phyloP scores from a whole-genome alignment of 2,329 filamentous ascomycete species.

The Lachnellula arida region DNA sequence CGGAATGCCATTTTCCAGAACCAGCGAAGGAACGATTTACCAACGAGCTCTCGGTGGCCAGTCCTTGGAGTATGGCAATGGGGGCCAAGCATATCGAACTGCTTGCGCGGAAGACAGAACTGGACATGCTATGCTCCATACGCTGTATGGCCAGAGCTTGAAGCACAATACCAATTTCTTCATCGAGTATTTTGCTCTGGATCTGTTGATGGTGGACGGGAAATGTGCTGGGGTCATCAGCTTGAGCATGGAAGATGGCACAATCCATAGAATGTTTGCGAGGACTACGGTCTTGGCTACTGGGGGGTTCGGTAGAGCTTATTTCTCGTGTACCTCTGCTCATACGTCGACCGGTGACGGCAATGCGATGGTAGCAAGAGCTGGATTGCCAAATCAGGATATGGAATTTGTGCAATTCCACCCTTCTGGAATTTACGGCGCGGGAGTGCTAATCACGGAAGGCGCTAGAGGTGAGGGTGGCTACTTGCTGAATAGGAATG shows the following conservation, averaged over 20 bases:
- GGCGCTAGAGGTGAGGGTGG: conserved; percentile 46
- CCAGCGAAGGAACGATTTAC: conserved; percentile 41
- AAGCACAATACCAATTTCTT: conserved; percentile 46
- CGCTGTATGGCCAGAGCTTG: conserved; percentile 44
- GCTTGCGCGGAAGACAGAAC: conserved; percentile 36
- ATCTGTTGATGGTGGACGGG: conserved; percentile 44
- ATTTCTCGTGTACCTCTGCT: conserved; percentile 45
- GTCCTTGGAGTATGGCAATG: conserved; percentile 42
- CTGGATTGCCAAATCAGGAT: conserved; percentile 44
- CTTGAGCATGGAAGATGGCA: conserved; percentile 46
- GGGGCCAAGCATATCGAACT: conserved; percentile 44
- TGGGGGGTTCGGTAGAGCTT: conserved; percentile 45
- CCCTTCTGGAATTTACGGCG: conserved; percentile 46
- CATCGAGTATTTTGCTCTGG: conserved; percentile 46
- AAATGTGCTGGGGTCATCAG: conserved; percentile 43
- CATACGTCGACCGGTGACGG: conserved; percentile 47
- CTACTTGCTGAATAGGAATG: conserved; percentile 44
- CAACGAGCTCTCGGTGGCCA: conserved; percentile 45
- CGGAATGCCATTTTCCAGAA: conserved; percentile 49
- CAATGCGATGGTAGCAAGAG: conserved; percentile 45
- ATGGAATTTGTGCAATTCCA: conserved; percentile 50
- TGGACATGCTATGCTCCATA: conserved; percentile 33
- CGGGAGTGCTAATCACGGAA: conserved; percentile 46
- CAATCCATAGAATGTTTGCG: conserved; percentile 43
- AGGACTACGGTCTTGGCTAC: conserved; percentile 45